phyloP scores from a whole-genome alignment of 805 yeast genomes.

The Starmerella kuoi region DNA sequence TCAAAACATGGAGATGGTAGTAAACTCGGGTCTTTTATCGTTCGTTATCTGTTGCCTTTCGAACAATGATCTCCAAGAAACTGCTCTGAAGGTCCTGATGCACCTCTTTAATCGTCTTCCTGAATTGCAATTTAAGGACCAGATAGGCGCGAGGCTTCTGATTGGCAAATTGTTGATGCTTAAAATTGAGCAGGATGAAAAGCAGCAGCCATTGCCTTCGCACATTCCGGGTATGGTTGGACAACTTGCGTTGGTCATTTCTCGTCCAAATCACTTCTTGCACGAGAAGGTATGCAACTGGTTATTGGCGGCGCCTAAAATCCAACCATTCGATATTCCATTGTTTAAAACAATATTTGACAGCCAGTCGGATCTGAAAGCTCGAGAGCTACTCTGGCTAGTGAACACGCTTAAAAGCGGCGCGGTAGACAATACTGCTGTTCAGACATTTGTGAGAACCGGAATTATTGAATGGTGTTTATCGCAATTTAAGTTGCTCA shows the following conservation, averaged over 20 bases:
- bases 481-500: slow-evolving; percentile 27
- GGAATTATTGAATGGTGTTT: slow-evolving; percentile 59
- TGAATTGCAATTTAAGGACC: slow-evolving; percentile 18
- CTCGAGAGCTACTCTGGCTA: slow-evolving; percentile 56
- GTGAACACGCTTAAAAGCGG: slow-evolving; percentile 39
- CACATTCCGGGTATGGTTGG: slow-evolving; percentile 46
- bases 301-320: slow-evolving; percentile 44
- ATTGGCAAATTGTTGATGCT: slow-evolving; percentile 17
- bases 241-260: slow-evolving; percentile 43
- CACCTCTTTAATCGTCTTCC: slow-evolving; percentile 9
- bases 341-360: slow-evolving; percentile 24
- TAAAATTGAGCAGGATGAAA: background rate
- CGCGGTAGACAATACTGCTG: slow-evolving; percentile 39
- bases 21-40: slow-evolving; percentile 26
- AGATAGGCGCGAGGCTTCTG: slow-evolving; percentile 16
- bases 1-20: slow-evolving; percentile 33
- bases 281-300: slow-evolving; percentile 61
- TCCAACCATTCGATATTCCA: slow-evolving; percentile 36
- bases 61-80: slow-evolving; percentile 1
- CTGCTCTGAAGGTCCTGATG: slow-evolving; percentile 6
- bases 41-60: slow-evolving; percentile 11
- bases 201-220: slow-evolving; percentile 7
- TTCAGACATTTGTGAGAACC: slow-evolving; percentile 39
- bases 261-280: slow-evolving; percentile 59
- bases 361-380: slow-evolving; percentile 30